Base-by-base conservation (phyloP, 208 protist genomes). In the Blechomonas ayalai region DNA sequence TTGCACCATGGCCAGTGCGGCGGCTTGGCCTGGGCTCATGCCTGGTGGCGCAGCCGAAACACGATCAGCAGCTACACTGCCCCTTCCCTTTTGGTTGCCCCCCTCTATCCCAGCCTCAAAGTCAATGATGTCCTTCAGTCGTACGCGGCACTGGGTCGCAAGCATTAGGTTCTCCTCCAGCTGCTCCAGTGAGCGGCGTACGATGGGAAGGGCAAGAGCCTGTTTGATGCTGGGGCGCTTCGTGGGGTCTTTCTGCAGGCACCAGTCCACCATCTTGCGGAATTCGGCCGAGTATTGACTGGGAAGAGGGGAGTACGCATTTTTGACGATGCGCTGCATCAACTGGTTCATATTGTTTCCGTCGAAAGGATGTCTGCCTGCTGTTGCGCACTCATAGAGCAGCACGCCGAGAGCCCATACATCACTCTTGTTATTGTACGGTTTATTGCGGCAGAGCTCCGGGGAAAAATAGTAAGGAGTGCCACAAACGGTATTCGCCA, bases 351-450 rank as follows among this genome's bases (percentile, higher is more conserved):
- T 94, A 60, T 76, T 95, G 23, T 69, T 82, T 2, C 82, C 90
- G 43, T 97, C 91, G 46, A 97, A 97, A 0, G 94, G 85, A 46
- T 97, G 94, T 8, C 71, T 61, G 0, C 81, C 78, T 35, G 67
- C 59, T 13, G 82, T 89, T 15, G 80, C 82, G 40, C 83, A 73
- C 61, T 95, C 84, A 60, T 95, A 95, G 13, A 96, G 51, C 20
- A 96, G 52, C 13, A 91, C 79, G 23, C 89, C 89, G 31, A 96
- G 66, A 1, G 92, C 82, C 94, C 96, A 98, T 16, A 97, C 90
- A 71, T 98, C 96, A 38, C 72, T 89, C 59, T 97, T 97, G 58
- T 97, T 92, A 63, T 98, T 97, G 72, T 97, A 98, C 26, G 90
- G 90, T 46, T 90, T 87, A 55, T 95, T 85, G 10, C 88, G 66